Evolutionary conservation across 495 filamentous ascomycete genomes (phyloP).

Genomic region (Geoglossum glabrum): DNA sequence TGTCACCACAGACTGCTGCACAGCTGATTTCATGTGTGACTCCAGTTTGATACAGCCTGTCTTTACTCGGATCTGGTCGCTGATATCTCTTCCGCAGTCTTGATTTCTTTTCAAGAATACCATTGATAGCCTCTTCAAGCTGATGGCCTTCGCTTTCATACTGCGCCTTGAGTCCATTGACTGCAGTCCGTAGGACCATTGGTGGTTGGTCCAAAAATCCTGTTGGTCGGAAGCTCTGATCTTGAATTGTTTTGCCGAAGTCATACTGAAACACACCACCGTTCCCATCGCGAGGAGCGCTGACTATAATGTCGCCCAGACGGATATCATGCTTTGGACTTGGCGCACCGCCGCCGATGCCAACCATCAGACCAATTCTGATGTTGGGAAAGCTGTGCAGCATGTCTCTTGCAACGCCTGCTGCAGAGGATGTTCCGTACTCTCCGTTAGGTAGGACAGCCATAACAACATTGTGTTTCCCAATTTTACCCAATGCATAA

Average conservation of each 20-base stretch:
- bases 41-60: slow-evolving; percentile 17
- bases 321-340: not conserved
- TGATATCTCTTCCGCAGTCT: not conserved
- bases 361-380: slow-evolving; percentile 21
- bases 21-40: slow-evolving; percentile 15
- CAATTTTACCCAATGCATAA: slow-evolving; percentile 18
- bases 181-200: not conserved
- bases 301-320: too few relatives aligned
- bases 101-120: too few relatives aligned
- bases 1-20: slow-evolving; percentile 11
- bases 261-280: too few relatives aligned
- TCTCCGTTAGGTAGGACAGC: slow-evolving; percentile 17
- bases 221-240: not conserved
- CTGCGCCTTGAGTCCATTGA: not conserved
- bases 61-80: slow-evolving; percentile 8
- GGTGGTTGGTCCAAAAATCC: not conserved
- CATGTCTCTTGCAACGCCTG: too few relatives aligned
- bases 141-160: too few relatives aligned
- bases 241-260: too few relatives aligned
- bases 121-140: too few relatives aligned
- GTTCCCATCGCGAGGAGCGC: too few relatives aligned
- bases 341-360: slow-evolving; percentile 24
- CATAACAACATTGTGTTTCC: slow-evolving; percentile 19
- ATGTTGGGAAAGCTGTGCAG: slow-evolving; percentile 19
- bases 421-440: slow-evolving; percentile 16